Conservation (phyloP, 2,329 filamentous ascomycete species). For the Teratosphaeria destructans region DNA sequence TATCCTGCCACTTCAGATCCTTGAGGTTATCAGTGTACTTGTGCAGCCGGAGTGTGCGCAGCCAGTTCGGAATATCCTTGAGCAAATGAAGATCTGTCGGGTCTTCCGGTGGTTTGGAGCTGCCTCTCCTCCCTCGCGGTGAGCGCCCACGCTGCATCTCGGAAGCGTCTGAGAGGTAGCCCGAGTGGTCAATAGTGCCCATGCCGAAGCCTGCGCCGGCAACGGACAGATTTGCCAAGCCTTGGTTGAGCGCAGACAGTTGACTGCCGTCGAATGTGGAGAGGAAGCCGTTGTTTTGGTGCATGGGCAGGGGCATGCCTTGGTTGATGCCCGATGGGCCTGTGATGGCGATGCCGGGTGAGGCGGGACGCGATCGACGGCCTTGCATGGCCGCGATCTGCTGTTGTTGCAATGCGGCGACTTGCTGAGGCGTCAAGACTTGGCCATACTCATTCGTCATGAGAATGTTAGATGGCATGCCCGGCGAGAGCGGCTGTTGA, state of each 20-base stretch:
- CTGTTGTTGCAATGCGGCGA: slow-evolving; percentile 51
- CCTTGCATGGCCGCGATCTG: slow-evolving; percentile 73
- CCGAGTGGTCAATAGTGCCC: slow-evolving; percentile 51
- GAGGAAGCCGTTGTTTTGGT: slow-evolving; percentile 89
- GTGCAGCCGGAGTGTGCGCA: slow-evolving; percentile 86
- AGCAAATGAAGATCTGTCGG: slow-evolving; percentile 83
- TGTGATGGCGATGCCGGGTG: slow-evolving; percentile 78
- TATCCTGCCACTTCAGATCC: slow-evolving; percentile 90
- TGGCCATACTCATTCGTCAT: slow-evolving; percentile 95
- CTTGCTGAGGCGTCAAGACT: slow-evolving; percentile 55
- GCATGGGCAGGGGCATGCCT: slow-evolving; percentile 70
- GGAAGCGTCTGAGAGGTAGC: slow-evolving; percentile 87
- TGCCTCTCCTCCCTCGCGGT: slow-evolving; percentile 81
- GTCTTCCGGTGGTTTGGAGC: slow-evolving; percentile 95
- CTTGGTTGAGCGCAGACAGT: slow-evolving; percentile 47
- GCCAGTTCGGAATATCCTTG: slow-evolving; percentile 92
- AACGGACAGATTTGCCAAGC: slow-evolving; percentile 60
- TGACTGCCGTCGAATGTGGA: slow-evolving; percentile 67
- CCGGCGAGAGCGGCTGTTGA: slow-evolving; percentile 56
- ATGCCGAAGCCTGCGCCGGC: slow-evolving; percentile 31
- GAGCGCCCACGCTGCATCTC: slow-evolving; percentile 70
- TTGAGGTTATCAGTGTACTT: slow-evolving; percentile 99
- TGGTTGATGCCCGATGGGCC: slow-evolving; percentile 40
- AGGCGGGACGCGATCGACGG: slow-evolving; percentile 76
- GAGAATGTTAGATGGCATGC: slow-evolving; percentile 54